Conservation (phyloP, 2,329 filamentous ascomycete species). For the Escovopsis sp. region DNA sequence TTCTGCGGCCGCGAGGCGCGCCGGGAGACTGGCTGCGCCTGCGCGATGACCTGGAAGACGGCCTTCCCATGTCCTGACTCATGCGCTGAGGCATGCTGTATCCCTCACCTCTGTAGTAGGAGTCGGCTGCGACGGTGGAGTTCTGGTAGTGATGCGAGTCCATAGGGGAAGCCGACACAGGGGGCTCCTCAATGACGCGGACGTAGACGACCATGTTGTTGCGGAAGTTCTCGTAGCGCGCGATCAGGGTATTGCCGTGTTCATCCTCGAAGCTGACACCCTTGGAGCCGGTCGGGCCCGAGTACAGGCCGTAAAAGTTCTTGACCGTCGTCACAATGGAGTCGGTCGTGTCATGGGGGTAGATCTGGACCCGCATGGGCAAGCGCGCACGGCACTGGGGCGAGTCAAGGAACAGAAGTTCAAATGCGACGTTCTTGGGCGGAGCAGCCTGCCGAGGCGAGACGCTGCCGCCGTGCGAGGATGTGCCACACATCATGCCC, state of each 20-base stretch:
- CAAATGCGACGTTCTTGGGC: constrained; percentile 66
- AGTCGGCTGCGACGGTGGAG: constrained; percentile 33
- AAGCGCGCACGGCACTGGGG: constrained; percentile 58
- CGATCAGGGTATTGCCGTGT: constrained; percentile 78
- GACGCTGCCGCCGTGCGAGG: constrained; percentile 27
- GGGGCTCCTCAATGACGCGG: constrained; percentile 54
- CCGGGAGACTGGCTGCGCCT: constrained; percentile 68
- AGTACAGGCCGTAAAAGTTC: constrained; percentile 96
- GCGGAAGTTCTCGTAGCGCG: constrained; percentile 86
- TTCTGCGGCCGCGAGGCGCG: constrained; percentile 54
- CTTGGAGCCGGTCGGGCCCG: constrained; percentile 49
- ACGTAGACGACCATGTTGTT: constrained; percentile 92
- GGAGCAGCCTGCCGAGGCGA: constrained; percentile 31
- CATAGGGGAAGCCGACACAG: constrained; percentile 28
- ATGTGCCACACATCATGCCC: constrained; percentile 17
- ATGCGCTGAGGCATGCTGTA: constrained; percentile 37
- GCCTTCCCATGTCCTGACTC: constrained; percentile 48
- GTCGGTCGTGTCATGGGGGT: constrained; percentile 88
- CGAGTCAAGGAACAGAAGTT: constrained; percentile 53
- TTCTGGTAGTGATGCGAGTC: constrained; percentile 38
- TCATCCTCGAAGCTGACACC: constrained; percentile 94
- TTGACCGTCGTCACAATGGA: constrained; percentile 97
- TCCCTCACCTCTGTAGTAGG: constrained; percentile 37
- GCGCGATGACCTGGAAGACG: constrained; percentile 53
- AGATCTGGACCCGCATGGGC: constrained; percentile 82